A percentile compares a stretch with the other conserved stretches of the same genome.
phyloP scores from a whole-genome alignment of 108 stramenopile species.

The Cyclotella cryptica region DNA sequence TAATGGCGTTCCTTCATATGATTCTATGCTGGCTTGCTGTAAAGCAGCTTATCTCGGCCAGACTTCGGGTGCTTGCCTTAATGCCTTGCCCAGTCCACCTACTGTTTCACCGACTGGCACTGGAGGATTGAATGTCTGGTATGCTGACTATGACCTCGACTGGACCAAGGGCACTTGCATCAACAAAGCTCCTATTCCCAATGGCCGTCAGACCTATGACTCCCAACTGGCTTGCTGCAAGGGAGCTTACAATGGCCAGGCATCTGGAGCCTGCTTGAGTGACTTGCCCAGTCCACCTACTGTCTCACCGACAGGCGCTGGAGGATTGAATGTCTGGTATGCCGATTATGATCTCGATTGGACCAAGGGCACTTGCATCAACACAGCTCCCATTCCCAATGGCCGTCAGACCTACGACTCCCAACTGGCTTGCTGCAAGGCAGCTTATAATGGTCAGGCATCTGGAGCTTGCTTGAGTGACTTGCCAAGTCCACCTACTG shows the following conservation, averaged over 20 bases:
- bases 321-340: not conserved
- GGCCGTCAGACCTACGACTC: too few species aligned
- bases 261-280: too few species aligned
- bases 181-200: too few species aligned
- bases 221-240: too few species aligned
- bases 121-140: not conserved
- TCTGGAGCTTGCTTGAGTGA: not conserved
- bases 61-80: not conserved
- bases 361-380: not conserved
- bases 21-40: not conserved
- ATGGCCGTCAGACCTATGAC: too few species aligned
- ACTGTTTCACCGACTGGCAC: conserved; percentile 8
- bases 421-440: too few species aligned
- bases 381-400: too few species aligned
- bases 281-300: too few species aligned
- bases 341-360: not conserved
- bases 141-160: not conserved
- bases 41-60: not conserved
- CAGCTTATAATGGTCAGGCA: too few species aligned
- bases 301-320: not conserved
- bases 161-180: not conserved
- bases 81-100: not conserved
- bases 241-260: too few species aligned
- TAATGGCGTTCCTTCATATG: not conserved
- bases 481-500: conserved; percentile 15